Evolutionary conservation across 257 asterid genomes (phyloP).

Genomic region (Verbascum thapsus): DNA sequence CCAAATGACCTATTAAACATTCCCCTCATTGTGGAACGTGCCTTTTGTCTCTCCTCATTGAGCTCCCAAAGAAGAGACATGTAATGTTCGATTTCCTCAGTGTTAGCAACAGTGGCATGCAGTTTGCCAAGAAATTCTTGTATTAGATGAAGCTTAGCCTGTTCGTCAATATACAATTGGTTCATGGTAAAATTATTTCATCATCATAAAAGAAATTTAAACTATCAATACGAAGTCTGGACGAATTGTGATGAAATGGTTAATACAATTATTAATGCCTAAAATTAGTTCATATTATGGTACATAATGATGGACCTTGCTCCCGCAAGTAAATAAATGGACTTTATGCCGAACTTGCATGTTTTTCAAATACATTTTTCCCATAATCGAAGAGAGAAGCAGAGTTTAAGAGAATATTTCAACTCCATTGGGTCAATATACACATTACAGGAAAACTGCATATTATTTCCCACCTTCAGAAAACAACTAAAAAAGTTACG

Average conservation of each 20-base stretch:
- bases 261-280: too few species aligned
- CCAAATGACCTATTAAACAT: conserved; percentile 93
- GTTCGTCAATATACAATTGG: too few species aligned
- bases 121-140: conserved; percentile 92
- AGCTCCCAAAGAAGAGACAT: conserved; percentile 71
- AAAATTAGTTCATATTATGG: too few species aligned
- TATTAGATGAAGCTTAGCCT: conserved; percentile 89
- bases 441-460: neutral
- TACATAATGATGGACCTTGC: conserved; percentile 15
- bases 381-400: neutral
- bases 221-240: neutral
- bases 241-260: neutral
- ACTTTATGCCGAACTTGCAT: neutral
- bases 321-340: too few species aligned
- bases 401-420: neutral
- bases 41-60: conserved; percentile 77
- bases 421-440: neutral
- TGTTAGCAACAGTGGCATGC: conserved; percentile 64
- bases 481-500: too few species aligned
- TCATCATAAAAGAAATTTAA: too few species aligned
- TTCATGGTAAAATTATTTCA: too few species aligned
- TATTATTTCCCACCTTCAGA: neutral
- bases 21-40: conserved; percentile 69
- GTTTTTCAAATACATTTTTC: too few species aligned
- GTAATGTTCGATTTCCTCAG: conserved; percentile 57